Evolutionary conservation across 805 yeast genomes (phyloP), one percentile per base, ranked within the genome.

Genomic region (Scheffersomyces stipitis): DNA sequence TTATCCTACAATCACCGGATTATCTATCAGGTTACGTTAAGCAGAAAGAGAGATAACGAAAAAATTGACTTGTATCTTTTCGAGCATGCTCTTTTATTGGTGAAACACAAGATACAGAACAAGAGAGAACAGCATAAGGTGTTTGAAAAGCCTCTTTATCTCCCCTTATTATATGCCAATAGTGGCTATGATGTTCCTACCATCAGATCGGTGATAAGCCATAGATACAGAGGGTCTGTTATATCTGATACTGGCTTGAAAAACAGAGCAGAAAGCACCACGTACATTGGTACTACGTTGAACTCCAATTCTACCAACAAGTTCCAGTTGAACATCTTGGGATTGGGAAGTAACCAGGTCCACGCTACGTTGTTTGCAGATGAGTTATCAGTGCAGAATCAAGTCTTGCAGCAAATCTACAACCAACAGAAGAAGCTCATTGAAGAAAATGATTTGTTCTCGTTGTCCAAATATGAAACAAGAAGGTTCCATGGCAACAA

Each of bases 71-170:
- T 86, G 26, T 91, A 90, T 55, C 56, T 93, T 29, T 79, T 93
- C 52, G 99, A 93, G 56, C 93, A 93, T 60, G 87, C 91, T 32
- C 57, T 93, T 17, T 64, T 93, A 37, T 83, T 93, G 58, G 90
- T 88, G 15, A 83, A 91, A 53, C 83, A 84, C 36, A 95, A 91
- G 59, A 71, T 84, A 12, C 88, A 86, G 36, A 90, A 86, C 57
- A 89, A 89, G 62, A 78, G 96, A 52, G 97, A 91, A 53, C 95
- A 86, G 44, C 84, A 85, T 52, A 84, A 89, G 52, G 98, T 91
- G 10, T 86, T 84, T 60, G 93, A 91, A 53, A 76, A 90, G 51
- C 96, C 96, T 3, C 82, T 87, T 22, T 93, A 90, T 26, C 65
- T 88, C 28, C 93, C 90, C 10, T 66, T 88, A 36, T 63, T 88